Conservation (phyloP, 1,284 basidiomycete species). For the Ceratobasidium sp. region DNA sequence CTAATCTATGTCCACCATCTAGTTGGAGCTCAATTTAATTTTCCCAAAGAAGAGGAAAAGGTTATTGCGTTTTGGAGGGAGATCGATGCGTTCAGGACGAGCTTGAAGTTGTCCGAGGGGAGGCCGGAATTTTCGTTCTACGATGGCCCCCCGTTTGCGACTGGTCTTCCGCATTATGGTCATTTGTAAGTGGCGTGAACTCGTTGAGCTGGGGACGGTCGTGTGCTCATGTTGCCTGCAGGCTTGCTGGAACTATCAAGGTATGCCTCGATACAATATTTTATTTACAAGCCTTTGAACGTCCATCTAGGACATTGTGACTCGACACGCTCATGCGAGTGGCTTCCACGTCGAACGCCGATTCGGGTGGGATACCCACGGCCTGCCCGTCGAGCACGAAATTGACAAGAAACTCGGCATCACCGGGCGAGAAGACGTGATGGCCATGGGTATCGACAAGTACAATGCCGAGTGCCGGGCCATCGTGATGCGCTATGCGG, state of each 20-base stretch:
- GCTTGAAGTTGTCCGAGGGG: slow-evolving; percentile 90
- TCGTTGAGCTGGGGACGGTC: slow-evolving; percentile 49
- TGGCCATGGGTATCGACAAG: slow-evolving; percentile 95
- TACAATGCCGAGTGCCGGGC: slow-evolving; percentile 98
- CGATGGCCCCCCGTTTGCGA: slow-evolving; percentile 98
- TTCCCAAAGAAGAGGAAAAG: slow-evolving; percentile 92
- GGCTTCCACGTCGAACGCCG: slow-evolving; percentile 95
- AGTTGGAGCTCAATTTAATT: slow-evolving; percentile 85
- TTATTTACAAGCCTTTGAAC: not conserved
- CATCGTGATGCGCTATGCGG: slow-evolving; percentile 98
- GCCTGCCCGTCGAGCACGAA: slow-evolving; percentile 98
- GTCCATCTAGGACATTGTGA: slow-evolving; percentile 85
- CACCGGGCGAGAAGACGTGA: slow-evolving; percentile 92
- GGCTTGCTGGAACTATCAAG: slow-evolving; percentile 92
- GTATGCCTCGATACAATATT: slow-evolving; percentile 58
- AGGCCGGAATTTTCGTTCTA: slow-evolving; percentile 94
- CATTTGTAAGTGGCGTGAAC: slow-evolving; percentile 66
- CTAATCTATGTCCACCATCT: not conserved
- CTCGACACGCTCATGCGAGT: slow-evolving; percentile 92
- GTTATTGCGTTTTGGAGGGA: slow-evolving; percentile 94
- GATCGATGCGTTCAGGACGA: slow-evolving; percentile 98
- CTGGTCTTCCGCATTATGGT: slow-evolving; percentile 96
- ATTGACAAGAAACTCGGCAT: slow-evolving; percentile 98
- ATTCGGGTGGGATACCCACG: slow-evolving; percentile 99
- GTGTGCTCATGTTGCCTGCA: slow-evolving; percentile 25